Conservation (phyloP, 2,329 filamentous ascomycete species). For the Teratosphaeria nubilosa region DNA sequence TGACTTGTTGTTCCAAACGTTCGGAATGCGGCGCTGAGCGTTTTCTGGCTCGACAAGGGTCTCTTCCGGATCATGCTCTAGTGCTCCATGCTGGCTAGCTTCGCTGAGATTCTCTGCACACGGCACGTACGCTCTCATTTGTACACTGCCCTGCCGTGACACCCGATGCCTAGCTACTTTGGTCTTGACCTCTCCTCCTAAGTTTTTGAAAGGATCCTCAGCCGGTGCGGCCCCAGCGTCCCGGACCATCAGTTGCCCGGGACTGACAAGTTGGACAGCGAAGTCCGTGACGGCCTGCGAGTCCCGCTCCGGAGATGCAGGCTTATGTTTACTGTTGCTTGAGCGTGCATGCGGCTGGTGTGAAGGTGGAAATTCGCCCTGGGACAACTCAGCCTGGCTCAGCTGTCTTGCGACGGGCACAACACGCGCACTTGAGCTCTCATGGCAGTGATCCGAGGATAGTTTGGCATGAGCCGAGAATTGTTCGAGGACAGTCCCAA, state of each 20-base stretch:
- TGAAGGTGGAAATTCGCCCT: conserved; percentile 4
- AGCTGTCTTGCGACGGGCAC: background rate
- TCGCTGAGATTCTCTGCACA: background rate
- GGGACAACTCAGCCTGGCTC: background rate
- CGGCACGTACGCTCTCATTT: background rate
- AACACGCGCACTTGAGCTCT: background rate
- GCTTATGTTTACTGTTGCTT: conserved; percentile 33
- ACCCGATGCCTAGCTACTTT: background rate
- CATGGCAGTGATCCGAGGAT: conserved; percentile 5
- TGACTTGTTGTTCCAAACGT: background rate
- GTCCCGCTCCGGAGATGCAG: conserved; percentile 29
- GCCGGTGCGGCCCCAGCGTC: conserved; percentile 1
- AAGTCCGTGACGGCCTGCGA: conserved; percentile 32
- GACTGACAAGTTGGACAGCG: conserved; percentile 9
- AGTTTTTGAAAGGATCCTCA: conserved; percentile 12
- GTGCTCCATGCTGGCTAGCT: background rate
- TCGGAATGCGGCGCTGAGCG: background rate
- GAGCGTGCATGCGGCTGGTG: conserved; percentile 19
- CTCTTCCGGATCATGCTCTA: background rate
- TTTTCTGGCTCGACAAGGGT: background rate
- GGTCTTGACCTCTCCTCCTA: conserved; percentile 10
- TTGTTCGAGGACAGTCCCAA: conserved; percentile 16
- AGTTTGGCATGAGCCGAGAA: conserved; percentile 15
- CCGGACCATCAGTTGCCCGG: conserved; percentile 1
- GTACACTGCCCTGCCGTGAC: background rate